A percentile compares a stretch with the other conserved stretches of the same genome.
These are phyloP conservation scores for Scalesia atractyloides DNA, from an alignment of 129 eudicot genomes.

Conservation along the genomic window DNA sequence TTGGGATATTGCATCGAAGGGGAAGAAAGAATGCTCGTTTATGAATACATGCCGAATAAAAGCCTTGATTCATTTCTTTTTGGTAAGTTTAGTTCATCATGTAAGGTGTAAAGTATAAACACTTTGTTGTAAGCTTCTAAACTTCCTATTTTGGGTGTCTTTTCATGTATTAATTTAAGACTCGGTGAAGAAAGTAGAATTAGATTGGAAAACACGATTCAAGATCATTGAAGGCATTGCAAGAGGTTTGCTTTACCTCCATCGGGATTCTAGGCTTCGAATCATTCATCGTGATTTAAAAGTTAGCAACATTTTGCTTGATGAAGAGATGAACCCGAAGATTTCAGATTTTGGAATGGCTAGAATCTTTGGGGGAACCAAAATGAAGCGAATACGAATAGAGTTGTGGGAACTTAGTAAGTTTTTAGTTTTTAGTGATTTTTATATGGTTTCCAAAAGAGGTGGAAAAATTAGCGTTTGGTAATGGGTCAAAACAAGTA, in stretches of 20 bases:
- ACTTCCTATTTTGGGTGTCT: not conserved
- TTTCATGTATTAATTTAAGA: constrained; percentile 33
- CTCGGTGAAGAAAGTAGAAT: constrained; percentile 40
- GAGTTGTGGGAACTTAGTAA: constrained; percentile 75
- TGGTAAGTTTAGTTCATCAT: constrained; percentile 39
- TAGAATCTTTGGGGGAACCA: constrained; percentile 63
- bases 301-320: constrained; percentile 71
- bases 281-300: constrained; percentile 79
- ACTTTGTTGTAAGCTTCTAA: constrained; percentile 10
- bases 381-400: constrained; percentile 58
- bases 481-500: not conserved
- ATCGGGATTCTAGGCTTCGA: constrained; percentile 76
- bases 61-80: constrained; percentile 82
- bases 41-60: constrained; percentile 79
- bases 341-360: constrained; percentile 93
- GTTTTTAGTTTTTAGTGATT: constrained; percentile 8
- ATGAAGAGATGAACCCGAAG: constrained; percentile 81
- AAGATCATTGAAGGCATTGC: constrained; percentile 85
- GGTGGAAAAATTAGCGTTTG: not conserved
- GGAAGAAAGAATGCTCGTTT: constrained; percentile 69
- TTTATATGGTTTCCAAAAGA: not conserved
- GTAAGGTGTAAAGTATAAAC: not conserved
- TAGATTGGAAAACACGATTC: constrained; percentile 67
- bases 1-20: constrained; percentile 72
- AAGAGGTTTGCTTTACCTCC: constrained; percentile 84